phyloP scores from a whole-genome alignment of 495 filamentous ascomycete genomes.

The Articulospora tetracladia region DNA sequence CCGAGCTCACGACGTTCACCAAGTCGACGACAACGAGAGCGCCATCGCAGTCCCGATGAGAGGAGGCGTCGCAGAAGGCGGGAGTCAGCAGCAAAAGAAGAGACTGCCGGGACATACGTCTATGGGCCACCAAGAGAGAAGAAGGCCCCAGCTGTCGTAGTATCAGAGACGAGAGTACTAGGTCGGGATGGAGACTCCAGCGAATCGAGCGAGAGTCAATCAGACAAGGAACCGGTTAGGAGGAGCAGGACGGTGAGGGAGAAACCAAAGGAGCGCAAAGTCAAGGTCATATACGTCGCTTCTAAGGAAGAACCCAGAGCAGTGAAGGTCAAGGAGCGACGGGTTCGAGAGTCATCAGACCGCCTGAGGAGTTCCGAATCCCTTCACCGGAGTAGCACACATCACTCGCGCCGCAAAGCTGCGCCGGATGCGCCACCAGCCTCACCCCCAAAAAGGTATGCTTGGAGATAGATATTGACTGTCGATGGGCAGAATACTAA shows the following conservation, averaged over 20 bases:
- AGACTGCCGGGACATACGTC: constrained; percentile 10
- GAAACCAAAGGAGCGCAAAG: constrained; percentile 16
- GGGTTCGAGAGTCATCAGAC: constrained; percentile 7
- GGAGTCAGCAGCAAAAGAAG: constrained; percentile 12
- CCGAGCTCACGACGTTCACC: constrained; percentile 10
- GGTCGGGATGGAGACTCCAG: constrained; percentile 20
- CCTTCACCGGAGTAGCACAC: constrained; percentile 11
- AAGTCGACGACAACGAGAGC: constrained; percentile 13
- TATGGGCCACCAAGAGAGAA: constrained; percentile 14
- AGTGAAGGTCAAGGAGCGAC: constrained; percentile 7
- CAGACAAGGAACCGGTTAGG: not conserved
- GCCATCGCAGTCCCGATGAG: constrained; percentile 16
- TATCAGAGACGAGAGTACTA: constrained; percentile 16
- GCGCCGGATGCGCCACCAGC: constrained; percentile 4
- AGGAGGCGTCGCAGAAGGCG: constrained; percentile 16
- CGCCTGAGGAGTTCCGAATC: constrained; percentile 12
- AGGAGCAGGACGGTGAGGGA: not conserved
- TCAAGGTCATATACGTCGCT: constrained; percentile 22
- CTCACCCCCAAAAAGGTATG: constrained; percentile 16
- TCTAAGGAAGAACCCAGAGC: constrained; percentile 7
- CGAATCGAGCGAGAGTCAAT: constrained; percentile 8
- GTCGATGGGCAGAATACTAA: constrained; percentile 7
- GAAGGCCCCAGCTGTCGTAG: not conserved
- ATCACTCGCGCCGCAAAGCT: constrained; percentile 19
- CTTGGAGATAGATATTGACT: too few relatives aligned